Conservation (phyloP, 129 eudicot species). For the Centaurea solstitialis region DNA sequence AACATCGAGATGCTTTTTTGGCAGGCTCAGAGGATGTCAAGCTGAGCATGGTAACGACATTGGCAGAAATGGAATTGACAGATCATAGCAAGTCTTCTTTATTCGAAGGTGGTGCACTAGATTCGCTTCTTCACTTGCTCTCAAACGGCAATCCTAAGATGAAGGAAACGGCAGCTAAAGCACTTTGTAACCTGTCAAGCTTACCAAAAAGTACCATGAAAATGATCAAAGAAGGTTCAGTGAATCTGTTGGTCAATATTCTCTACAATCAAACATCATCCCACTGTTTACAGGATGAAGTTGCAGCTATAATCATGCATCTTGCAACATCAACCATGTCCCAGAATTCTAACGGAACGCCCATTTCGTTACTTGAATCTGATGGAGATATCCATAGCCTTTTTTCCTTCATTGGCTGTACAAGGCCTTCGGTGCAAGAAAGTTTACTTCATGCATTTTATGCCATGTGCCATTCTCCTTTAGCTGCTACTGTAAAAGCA, state of each 20-base stretch:
- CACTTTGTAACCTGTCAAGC: constrained; percentile 58
- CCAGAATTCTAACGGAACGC: constrained; percentile 19
- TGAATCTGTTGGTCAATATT: constrained; percentile 46
- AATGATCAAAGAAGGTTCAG: constrained; percentile 54
- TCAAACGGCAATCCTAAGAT: constrained; percentile 38
- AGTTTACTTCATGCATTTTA: constrained; percentile 50
- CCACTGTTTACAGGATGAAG: constrained; percentile 45
- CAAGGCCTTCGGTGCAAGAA: constrained; percentile 50
- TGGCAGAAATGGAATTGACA: constrained; percentile 71
- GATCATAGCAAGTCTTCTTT: constrained; percentile 61
- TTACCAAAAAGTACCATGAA: constrained; percentile 52
- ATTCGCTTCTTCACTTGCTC: constrained; percentile 46
- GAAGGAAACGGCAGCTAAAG: constrained; percentile 58
- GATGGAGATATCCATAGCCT: constrained; percentile 53
- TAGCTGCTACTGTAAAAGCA: constrained; percentile 44
- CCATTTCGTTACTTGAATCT: constrained; percentile 44
- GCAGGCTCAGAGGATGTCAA: constrained; percentile 57
- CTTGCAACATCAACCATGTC: constrained; percentile 57
- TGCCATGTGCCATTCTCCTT: constrained; percentile 62
- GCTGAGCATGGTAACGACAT: constrained; percentile 55
- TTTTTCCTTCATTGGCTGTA: constrained; percentile 40
- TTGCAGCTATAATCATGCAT: constrained; percentile 57
- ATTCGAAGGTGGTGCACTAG: constrained; percentile 52
- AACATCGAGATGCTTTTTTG: neutral
- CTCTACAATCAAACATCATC: constrained; percentile 59